A percentile compares a stretch with the other conserved stretches of the same genome.
Evolutionary conservation across 2,329 filamentous ascomycete genomes (phyloP).

Genomic region (Trematosphaeria pertusa): DNA sequence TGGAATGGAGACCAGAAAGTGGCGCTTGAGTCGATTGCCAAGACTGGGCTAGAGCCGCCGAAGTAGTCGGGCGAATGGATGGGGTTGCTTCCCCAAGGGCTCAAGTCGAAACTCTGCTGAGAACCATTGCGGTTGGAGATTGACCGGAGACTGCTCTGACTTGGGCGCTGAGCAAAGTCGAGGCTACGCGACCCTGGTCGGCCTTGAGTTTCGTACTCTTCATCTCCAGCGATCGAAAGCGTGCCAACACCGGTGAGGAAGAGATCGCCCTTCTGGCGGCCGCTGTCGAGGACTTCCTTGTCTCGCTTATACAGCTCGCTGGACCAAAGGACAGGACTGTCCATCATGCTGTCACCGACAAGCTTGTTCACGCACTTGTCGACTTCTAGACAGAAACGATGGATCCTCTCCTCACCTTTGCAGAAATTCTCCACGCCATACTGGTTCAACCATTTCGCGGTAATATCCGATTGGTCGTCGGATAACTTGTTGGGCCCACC

Average conservation of each 20-base stretch:
- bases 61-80: constrained; percentile 76
- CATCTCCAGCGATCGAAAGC: constrained; percentile 57
- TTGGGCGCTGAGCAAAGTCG: constrained; percentile 58
- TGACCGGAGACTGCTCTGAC: constrained; percentile 64
- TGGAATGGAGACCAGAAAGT: constrained; percentile 93
- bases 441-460: constrained; percentile 79
- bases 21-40: constrained; percentile 75
- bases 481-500: constrained; percentile 93
- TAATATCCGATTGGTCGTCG: constrained; percentile 92
- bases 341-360: constrained; percentile 81
- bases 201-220: constrained; percentile 51
- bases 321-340: constrained; percentile 89
- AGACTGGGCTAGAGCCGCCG: constrained; percentile 69
- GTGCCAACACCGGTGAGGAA: constrained; percentile 56
- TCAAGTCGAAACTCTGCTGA: constrained; percentile 73
- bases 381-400: constrained; percentile 90
- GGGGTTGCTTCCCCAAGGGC: constrained; percentile 69
- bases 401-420: constrained; percentile 91
- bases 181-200: constrained; percentile 49
- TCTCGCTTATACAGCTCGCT: constrained; percentile 87
- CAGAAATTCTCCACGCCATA: constrained; percentile 92
- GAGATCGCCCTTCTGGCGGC: constrained; percentile 57
- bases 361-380: constrained; percentile 85
- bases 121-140: constrained; percentile 69
- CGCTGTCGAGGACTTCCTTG: constrained; percentile 64